Base-by-base conservation (phyloP, 2,329 filamentous ascomycete genomes). In the Xylariales sp. region DNA sequence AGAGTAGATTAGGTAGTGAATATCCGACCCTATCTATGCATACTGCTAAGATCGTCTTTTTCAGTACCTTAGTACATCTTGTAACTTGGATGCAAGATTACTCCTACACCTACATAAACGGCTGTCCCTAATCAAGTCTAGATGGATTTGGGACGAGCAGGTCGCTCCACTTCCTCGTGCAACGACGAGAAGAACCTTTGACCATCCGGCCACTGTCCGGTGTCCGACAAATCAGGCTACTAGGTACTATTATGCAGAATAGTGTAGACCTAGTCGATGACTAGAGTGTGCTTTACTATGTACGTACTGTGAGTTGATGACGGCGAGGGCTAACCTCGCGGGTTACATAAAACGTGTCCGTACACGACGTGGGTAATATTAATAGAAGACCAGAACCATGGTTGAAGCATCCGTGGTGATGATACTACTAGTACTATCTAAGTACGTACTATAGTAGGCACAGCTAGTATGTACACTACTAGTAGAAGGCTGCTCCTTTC, bases 281-380 rank as follows among this genome's bases (percentile, higher is more conserved):
- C 30, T 36, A 23, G 14, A 34, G 3, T 50, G 6, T 48, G 18
- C 45, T 1, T 18, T 48, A 48, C n/a, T n/a, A n/a, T n/a, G n/a
- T n/a, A n/a, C 45, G n/a, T 48, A 48, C n/a, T 18, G n/a, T 61
- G 28, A 54, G 56, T 45, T 14, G 23, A n/a, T 53, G 43, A 36
- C 34, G 10, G 55, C 16, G 43, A 65, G 23, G 14, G 36, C 36
- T 30, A 30, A 41, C 18, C 54, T 16, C 14, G 34, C 30, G n/a
- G 18, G 36, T 57, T 46, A 43, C 48, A 39, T 48, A 50, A 59
- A 32, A 57, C 55, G 23, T 23, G 56, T 53, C 62, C 52, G 66
- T 65, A 62, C 66, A 58, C 66, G 52, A 56, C 62, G 63, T 69
- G 62, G 67, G 49, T 63, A 52, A 63, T 69, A 66, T 59, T 69